Evolutionary conservation across 2,329 filamentous ascomycete genomes (phyloP), one percentile per base, ranked within the genome.

Genomic region (Sphaceloma murrayae): DNA sequence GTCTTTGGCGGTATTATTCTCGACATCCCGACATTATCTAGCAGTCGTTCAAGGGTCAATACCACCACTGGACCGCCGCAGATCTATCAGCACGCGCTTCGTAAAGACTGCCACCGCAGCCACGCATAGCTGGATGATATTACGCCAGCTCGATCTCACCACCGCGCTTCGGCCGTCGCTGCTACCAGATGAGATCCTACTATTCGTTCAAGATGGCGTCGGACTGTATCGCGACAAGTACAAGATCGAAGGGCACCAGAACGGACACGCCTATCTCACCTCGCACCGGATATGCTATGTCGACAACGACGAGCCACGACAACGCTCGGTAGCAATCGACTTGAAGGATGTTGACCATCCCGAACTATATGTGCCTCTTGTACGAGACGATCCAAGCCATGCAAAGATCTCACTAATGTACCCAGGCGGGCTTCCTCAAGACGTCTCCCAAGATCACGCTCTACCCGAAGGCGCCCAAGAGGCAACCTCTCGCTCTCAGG

Each of bases 141-240:
- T 95, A 73, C 89, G 93, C 74, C 79, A 83, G 57, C 76, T 96
- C 63, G 89, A 98, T 67, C 77, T 98, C 58, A 98, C 91, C 47
- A 94, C 89, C 68, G 91, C 91, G 61, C 77, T 95, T 61, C 84
- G 91, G 72, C 91, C 91, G 57, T 83, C 82, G 49, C 82, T 95
- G 62, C 76, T 94, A 53, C 83, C 86, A 58, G 91, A 95, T 72
- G 91, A 98, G 74, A 83, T 85, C 54, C 73, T 96, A 45, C 75
- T 98, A 48, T 96, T 94, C 67, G 89, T 98, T 47, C 89, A 96
- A 69, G 88, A 96, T 72, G 88, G 86, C 63, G 88, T 98, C 56
- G 91, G 91, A 54, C 73, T 98, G 50, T 98, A 98, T 68, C 86
- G 96, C 73, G 91, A 91, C 54, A 96, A 95, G 68, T 91, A 81